These are phyloP conservation scores for Sporothrix variecibatus DNA, from an alignment of 2,329 filamentous ascomycete species.

Conservation along the genomic window DNA sequence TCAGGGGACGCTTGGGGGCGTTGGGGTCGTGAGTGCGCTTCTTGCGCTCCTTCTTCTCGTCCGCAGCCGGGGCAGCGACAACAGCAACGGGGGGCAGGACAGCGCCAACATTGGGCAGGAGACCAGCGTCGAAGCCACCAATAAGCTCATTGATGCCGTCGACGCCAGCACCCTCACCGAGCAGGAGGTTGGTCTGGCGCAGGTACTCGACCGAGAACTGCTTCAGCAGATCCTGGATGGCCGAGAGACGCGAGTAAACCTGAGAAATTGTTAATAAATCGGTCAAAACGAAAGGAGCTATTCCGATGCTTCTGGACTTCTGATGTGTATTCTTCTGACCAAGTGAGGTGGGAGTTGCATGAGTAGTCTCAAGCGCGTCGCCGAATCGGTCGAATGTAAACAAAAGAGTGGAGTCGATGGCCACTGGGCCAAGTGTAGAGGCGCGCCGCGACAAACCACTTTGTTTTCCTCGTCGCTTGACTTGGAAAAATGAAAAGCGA, in stretches of 20 bases:
- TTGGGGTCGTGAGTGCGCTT: constrained; percentile 87
- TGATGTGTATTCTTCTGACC: not conserved
- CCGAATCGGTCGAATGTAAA: constrained; percentile 10
- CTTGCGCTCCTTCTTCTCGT: constrained; percentile 86
- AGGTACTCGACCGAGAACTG: constrained; percentile 82
- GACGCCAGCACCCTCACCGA: constrained; percentile 62
- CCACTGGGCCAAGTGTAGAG: not conserved
- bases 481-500: not conserved
- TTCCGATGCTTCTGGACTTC: not conserved
- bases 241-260: constrained; percentile 76
- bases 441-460: not conserved
- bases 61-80: constrained; percentile 47
- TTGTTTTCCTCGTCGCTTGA: not conserved
- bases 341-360: not conserved
- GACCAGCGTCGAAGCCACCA: constrained; percentile 56
- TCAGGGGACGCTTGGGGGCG: constrained; percentile 89
- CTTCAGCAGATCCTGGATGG: constrained; percentile 76
- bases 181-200: constrained; percentile 81
- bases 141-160: constrained; percentile 52
- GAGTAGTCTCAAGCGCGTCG: not conserved
- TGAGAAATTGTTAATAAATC: constrained; percentile 44
- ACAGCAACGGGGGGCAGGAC: constrained; percentile 40
- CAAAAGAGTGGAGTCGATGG: constrained; percentile 13
- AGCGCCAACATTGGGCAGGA: constrained; percentile 43
- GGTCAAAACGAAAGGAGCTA: not conserved